Conservation (phyloP, 768 basidiomycete genomes). For the Podaxis sp. region DNA sequence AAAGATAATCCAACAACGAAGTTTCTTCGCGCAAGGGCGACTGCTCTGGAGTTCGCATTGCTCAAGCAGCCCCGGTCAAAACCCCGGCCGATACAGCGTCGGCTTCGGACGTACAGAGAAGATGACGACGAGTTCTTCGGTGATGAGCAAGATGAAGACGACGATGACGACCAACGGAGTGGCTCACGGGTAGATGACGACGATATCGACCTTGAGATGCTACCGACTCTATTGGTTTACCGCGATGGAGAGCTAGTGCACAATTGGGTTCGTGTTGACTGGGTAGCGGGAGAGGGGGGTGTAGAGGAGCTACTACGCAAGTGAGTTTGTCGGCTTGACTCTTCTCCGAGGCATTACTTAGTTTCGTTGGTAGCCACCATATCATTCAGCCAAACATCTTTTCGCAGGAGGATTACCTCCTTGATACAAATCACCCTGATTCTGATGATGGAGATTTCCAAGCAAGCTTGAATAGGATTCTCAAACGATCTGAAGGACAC, state of each 20-base stretch:
- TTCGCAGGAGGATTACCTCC: background rate
- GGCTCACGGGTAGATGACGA: slow-evolving; percentile 41
- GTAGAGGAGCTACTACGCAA: slow-evolving; percentile 66
- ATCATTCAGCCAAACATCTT: slow-evolving; percentile 6
- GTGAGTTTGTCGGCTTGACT: slow-evolving; percentile 33
- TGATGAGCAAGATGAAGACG: slow-evolving; percentile 39
- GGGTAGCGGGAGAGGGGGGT: slow-evolving; percentile 73
- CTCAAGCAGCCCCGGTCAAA: slow-evolving; percentile 16
- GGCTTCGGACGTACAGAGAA: slow-evolving; percentile 33
- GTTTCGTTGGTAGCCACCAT: background rate
- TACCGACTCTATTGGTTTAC: slow-evolving; percentile 79
- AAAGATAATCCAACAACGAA: slow-evolving; percentile 71
- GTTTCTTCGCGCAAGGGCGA: slow-evolving; percentile 80
- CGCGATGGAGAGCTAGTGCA: slow-evolving; percentile 81
- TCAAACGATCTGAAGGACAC: background rate
- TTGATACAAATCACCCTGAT: slow-evolving; percentile 3
- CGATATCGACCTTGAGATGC: slow-evolving; percentile 73
- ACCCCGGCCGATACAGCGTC: slow-evolving; percentile 19
- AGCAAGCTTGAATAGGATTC: slow-evolving; percentile 13
- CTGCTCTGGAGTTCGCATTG: slow-evolving; percentile 68
- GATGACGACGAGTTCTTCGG: slow-evolving; percentile 50
- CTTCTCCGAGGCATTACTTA: too few relatives aligned
- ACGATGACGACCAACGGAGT: slow-evolving; percentile 35
- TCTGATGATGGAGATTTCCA: slow-evolving; percentile 16
- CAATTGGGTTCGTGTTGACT: slow-evolving; percentile 87